Conservation (phyloP, 768 basidiomycete species). For the Mycena filopes region DNA sequence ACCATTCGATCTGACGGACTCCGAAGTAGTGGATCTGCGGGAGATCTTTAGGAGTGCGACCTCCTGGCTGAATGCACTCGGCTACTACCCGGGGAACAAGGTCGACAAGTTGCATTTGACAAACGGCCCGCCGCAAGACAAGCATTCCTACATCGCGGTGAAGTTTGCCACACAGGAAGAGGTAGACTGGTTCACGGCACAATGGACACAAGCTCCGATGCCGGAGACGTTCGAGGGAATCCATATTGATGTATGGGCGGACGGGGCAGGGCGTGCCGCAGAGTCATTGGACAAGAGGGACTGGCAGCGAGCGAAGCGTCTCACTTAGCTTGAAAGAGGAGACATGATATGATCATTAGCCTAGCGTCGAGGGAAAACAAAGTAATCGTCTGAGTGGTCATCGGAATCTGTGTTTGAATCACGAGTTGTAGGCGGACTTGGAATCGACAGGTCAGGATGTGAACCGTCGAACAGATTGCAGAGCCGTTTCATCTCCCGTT, state of each 20-base stretch:
- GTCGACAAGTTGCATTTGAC: neutral
- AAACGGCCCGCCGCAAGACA: neutral
- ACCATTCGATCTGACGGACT: too few relatives aligned
- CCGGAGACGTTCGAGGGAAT: neutral
- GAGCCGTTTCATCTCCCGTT: neutral
- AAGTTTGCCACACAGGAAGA: neutral
- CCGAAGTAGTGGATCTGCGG: too few relatives aligned
- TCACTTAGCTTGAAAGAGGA: too few relatives aligned
- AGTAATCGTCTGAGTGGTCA: too few relatives aligned
- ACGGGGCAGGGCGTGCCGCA: too few relatives aligned
- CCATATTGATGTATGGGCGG: neutral
- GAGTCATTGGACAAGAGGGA: too few relatives aligned
- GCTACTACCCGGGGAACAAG: neutral
- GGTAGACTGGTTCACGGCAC: neutral
- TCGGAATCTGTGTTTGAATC: neutral
- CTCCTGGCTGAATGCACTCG: too few relatives aligned
- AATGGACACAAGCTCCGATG: neutral
- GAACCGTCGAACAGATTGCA: neutral
- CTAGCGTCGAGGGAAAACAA: too few relatives aligned
- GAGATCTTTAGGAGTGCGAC: too few relatives aligned
- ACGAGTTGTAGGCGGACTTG: neutral
- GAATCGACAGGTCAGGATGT: neutral
- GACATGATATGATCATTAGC: too few relatives aligned
- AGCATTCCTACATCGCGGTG: neutral
- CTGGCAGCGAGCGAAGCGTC: too few relatives aligned